Percentiles rank a stretch among this genome's conserved stretches.
These are phyloP conservation scores for Penicillium sp. DNA, from an alignment of 2,329 filamentous ascomycete species.

Conservation along the genomic window DNA sequence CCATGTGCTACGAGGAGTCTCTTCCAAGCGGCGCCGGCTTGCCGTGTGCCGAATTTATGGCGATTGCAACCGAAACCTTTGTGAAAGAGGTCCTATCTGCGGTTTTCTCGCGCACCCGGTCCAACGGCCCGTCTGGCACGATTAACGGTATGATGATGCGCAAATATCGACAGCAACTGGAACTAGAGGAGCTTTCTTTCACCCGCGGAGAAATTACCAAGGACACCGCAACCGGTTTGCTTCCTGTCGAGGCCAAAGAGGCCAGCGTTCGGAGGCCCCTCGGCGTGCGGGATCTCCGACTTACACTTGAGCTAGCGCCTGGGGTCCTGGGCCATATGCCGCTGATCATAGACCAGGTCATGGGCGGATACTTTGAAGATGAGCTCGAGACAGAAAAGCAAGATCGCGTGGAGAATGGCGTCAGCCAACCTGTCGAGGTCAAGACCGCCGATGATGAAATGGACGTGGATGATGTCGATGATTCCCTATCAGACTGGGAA, in stretches of 20 bases:
- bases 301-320: conserved; percentile 73
- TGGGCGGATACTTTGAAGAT: conserved; percentile 69
- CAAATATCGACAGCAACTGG: conserved; percentile 71
- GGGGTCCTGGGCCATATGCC: conserved; percentile 75
- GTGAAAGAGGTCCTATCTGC: conserved; percentile 59
- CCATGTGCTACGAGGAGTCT: conserved; percentile 65
- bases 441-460: conserved; percentile 36
- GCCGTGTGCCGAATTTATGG: conserved; percentile 58
- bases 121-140: conserved; percentile 61
- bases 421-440: conserved; percentile 19
- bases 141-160: conserved; percentile 74
- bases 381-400: conserved; percentile 59
- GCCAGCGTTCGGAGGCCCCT: conserved; percentile 69
- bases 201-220: conserved; percentile 70
- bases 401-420: conserved; percentile 30
- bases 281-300: conserved; percentile 71
- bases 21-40: conserved; percentile 53
- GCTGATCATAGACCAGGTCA: conserved; percentile 66
- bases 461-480: conserved; percentile 40
- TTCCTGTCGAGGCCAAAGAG: conserved; percentile 78
- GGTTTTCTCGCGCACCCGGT: conserved; percentile 54
- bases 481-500: conserved; percentile 38
- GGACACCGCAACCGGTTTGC: conserved; percentile 67
- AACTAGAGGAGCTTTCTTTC: conserved; percentile 69
- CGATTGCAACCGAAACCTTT: conserved; percentile 60